Evolutionary conservation across 352 stramenopile genomes (phyloP), one percentile per base, ranked within the genome.

Genomic region (Pythium aquatile): DNA sequence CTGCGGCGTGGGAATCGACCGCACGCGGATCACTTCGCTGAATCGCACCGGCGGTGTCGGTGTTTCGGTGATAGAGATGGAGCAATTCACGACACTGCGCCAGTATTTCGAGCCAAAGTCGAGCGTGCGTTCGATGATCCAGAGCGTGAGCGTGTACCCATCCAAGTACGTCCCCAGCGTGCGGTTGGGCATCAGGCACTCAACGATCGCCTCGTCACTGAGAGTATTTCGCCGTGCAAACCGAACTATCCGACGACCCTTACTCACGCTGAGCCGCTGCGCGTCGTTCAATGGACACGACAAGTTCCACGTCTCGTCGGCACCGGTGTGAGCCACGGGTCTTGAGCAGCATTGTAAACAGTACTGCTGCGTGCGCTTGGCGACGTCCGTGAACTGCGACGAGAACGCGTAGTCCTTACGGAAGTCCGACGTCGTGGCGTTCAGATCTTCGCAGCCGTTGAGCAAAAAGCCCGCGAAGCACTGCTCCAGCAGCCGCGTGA

Each of bases 261-360:
- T 79, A 58, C 81, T 89, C 46, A 93, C 77, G 40, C 75, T 89
- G n/a, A 89, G 72, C 9, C 78, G 73, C 61, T 93, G 77, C 2
- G 89, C 56, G 16, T 79, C 77, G 17, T 88, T 91, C 7, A 93
- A 59, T 2, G 83, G 81, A 55, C 83, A 93, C 24, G 76, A 77
- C 28, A 93, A 66, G 70, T 93, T 87, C 83, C 83, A 93, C 8
- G 82, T 88, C 60, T 93, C 83, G 42, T 93, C 83, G 9, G 77
- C 81, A 17, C 44, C 44, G 13, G 63, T 2, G 1, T 39, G 40
- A 2, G 79, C 76, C n/a, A 86, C 79, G n/a, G 83, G 83, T 20
- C 83, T 85, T 0, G 81, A 83, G 55, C 83, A 93, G 65, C 83
- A 93, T 60, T 93, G 82, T 10, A 93, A 56, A 37, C 83, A 93